Conservation (phyloP, 1,139 yeast species). For the Yamadazyma atlantica region DNA sequence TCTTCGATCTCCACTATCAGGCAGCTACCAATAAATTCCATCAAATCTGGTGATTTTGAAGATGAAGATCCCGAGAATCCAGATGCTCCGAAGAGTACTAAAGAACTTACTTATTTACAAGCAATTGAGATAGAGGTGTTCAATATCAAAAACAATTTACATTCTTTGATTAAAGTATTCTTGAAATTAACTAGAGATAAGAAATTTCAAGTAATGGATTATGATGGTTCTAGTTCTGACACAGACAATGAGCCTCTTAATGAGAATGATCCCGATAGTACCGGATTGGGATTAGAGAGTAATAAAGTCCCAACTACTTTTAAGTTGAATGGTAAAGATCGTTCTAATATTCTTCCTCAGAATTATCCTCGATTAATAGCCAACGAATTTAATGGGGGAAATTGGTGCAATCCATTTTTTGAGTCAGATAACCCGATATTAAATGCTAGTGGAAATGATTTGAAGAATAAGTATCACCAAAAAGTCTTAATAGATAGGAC, state of each 20-base stretch:
- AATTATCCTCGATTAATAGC: constrained; percentile 65
- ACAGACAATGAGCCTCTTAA: constrained; percentile 34
- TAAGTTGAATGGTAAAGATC: constrained; percentile 27
- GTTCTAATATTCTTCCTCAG: constrained; percentile 53
- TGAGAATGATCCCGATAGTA: constrained; percentile 17
- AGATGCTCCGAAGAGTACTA: constrained; percentile 6
- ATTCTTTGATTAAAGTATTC: constrained; percentile 27
- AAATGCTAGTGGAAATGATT: constrained; percentile 47
- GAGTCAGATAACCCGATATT: constrained; percentile 38
- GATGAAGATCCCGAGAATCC: constrained; percentile 2
- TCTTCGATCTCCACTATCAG: constrained; percentile 28
- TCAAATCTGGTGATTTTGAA: constrained; percentile 7
- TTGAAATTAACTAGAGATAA: constrained; percentile 34
- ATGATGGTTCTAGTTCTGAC: constrained; percentile 36
- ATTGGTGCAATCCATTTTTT: constrained; percentile 70
- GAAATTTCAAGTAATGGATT: constrained; percentile 32
- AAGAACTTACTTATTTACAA: constrained; percentile 27
- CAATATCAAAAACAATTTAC: constrained; percentile 32
- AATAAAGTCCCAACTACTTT: neutral
- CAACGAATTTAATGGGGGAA: constrained; percentile 69
- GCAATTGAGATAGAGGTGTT: constrained; percentile 39
- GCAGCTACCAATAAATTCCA: constrained; percentile 18
- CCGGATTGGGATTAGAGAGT: constrained; percentile 5
- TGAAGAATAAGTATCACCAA: constrained; percentile 42
- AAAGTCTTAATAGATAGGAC: constrained; percentile 53